phyloP scores from a whole-genome alignment of 768 basidiomycete genomes.

The Gymnopilus dilepis region DNA sequence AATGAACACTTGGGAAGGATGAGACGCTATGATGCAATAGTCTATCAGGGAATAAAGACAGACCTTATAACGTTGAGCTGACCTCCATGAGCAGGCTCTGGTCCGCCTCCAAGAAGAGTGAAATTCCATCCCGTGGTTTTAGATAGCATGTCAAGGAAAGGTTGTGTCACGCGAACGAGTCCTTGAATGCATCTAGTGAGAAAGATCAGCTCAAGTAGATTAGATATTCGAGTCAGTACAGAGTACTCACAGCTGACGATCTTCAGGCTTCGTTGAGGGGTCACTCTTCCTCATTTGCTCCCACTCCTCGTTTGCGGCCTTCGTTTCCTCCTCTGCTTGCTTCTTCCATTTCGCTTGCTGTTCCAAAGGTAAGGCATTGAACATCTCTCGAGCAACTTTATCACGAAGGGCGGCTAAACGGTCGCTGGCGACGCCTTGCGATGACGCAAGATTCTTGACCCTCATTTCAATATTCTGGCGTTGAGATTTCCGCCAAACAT shows the following conservation, averaged over 20 bases:
- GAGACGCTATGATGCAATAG: not conserved
- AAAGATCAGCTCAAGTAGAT: no score
- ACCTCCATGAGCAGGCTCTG: constrained; percentile 16
- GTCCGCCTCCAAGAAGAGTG: constrained; percentile 16
- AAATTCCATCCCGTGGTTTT: constrained; percentile 15
- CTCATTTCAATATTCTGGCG: not conserved
- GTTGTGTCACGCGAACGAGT: constrained; percentile 7
- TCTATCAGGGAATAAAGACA: not conserved
- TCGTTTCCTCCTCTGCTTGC: not conserved
- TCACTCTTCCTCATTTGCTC: not conserved
- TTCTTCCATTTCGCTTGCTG: not conserved
- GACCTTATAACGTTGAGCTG: constrained; percentile 14
- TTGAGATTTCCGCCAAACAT: not conserved
- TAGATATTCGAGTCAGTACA: no score
- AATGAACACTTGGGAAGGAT: constrained; percentile 8
- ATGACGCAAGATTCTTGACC: not conserved
- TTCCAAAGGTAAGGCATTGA: not conserved
- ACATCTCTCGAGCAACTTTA: not conserved
- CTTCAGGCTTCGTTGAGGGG: constrained; percentile 1
- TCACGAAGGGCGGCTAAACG: not conserved
- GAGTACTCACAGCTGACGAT: constrained; percentile 13
- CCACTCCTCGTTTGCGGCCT: not conserved
- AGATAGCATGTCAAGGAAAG: constrained; percentile 11
- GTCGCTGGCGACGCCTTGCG: not conserved
- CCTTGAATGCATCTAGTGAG: constrained; percentile 8